A percentile compares a stretch with the other conserved stretches of the same genome.
Evolutionary conservation across 345 rosid genomes (phyloP).

Genomic region (Xanthoceras sorbifolium): DNA sequence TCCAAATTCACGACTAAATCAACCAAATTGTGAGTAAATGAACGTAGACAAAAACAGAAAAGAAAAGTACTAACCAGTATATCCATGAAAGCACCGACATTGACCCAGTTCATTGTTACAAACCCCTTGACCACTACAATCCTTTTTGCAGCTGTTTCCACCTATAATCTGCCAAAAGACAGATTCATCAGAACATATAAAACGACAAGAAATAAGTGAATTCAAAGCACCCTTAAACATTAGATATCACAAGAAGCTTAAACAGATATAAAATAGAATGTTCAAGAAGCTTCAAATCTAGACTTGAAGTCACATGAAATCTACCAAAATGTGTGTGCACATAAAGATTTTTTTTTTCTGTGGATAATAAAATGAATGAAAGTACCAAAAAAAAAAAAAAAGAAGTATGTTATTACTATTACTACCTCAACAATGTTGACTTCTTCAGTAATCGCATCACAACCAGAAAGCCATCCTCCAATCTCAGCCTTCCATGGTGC

Average conservation of each 20-base stretch:
- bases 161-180: constrained; percentile 61
- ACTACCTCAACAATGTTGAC: constrained; percentile 65
- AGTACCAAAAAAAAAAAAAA: neutral
- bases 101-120: constrained; percentile 80
- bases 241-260: neutral
- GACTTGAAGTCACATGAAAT: neutral
- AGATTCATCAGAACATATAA: neutral
- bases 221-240: neutral
- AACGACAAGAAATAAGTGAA: neutral
- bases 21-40: no score
- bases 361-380: neutral
- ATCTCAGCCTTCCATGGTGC: constrained; percentile 88
- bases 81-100: constrained; percentile 93
- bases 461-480: constrained; percentile 91
- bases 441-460: constrained; percentile 59
- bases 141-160: constrained; percentile 63
- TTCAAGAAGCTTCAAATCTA: constrained; percentile 4
- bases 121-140: constrained; percentile 84
- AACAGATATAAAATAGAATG: neutral
- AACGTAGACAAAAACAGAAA: neutral
- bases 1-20: neutral
- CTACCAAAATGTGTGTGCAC: constrained; percentile 4
- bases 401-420: neutral
- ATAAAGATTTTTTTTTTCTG: neutral
- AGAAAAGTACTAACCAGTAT: constrained; percentile 47